phyloP scores from a whole-genome alignment of 2,329 filamentous ascomycete species.

The Purpureocillium takamizusanense region DNA sequence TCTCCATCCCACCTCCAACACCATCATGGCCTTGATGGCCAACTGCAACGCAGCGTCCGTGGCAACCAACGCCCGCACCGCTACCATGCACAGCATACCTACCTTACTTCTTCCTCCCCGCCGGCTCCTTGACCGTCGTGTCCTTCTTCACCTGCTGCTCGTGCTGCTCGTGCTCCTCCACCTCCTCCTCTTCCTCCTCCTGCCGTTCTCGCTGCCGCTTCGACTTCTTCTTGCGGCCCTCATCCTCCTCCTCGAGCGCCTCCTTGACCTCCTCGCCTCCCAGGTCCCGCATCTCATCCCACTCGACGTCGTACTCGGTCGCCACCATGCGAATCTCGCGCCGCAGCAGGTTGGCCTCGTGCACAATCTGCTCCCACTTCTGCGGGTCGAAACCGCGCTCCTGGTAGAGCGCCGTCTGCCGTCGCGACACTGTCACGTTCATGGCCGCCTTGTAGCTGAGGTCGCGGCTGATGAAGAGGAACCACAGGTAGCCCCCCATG shows the following conservation, averaged over 20 bases:
- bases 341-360: slow-evolving; percentile 69
- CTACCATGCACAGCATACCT: too few species aligned
- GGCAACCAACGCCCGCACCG: too few species aligned
- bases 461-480: slow-evolving; percentile 85
- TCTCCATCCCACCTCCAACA: too few species aligned
- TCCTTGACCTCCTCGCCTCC: slow-evolving; percentile 56
- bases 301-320: slow-evolving; percentile 82
- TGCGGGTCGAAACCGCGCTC: slow-evolving; percentile 64
- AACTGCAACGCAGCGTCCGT: too few species aligned
- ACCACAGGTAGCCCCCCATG: slow-evolving; percentile 89
- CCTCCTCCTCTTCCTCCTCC: slow-evolving; percentile 22
- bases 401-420: slow-evolving; percentile 71
- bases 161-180: slow-evolving; percentile 18
- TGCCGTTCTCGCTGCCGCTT: slow-evolving; percentile 30
- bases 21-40: too few species aligned
- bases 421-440: slow-evolving; percentile 73
- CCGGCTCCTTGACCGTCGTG: neutral
- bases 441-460: slow-evolving; percentile 80
- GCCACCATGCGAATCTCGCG: slow-evolving; percentile 74
- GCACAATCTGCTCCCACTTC: slow-evolving; percentile 69
- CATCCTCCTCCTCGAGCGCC: slow-evolving; percentile 44
- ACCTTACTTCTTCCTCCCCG: too few species aligned
- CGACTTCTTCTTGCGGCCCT: slow-evolving; percentile 22
- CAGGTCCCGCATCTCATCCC: slow-evolving; percentile 70
- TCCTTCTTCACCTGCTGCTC: slow-evolving; percentile 15